phyloP scores from a whole-genome alignment of 2,329 filamentous ascomycete genomes.

The Arthrobotrys sphaeroides region DNA sequence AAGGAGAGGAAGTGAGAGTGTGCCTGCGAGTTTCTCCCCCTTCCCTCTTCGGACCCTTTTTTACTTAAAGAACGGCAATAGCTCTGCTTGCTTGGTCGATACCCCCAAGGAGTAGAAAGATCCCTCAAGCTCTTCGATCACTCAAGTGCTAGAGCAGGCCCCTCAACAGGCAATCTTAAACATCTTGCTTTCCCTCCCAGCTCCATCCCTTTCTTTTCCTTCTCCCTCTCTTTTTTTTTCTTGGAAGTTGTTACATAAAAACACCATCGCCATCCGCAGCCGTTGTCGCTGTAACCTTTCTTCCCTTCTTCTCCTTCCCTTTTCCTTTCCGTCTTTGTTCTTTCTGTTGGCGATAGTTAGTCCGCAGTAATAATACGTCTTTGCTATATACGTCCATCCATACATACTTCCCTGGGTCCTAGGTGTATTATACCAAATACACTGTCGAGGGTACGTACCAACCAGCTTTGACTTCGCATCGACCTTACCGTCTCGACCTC shows the following conservation, averaged over 20 bases:
- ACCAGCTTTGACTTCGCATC: constrained; percentile 34
- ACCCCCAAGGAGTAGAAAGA: too few relatives aligned
- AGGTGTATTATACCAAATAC: neutral
- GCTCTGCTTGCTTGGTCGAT: constrained; percentile 26
- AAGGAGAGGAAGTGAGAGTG: neutral
- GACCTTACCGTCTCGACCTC: constrained; percentile 36
- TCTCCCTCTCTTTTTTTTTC: constrained; percentile 5
- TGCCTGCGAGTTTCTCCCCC: constrained; percentile 1
- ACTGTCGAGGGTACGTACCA: neutral
- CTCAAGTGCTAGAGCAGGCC: constrained; percentile 25
- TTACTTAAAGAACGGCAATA: too few relatives aligned
- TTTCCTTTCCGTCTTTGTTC: neutral
- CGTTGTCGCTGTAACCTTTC: too few relatives aligned
- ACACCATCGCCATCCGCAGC: neutral
- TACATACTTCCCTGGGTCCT: too few relatives aligned
- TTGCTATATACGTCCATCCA: too few relatives aligned
- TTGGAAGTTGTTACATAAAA: neutral
- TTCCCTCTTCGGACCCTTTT: constrained; percentile 48
- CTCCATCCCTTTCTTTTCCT: constrained; percentile 9
- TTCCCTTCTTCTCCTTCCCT: neutral
- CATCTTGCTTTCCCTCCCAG: constrained; percentile 17
- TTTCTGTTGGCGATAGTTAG: constrained; percentile 2
- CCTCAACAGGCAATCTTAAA: constrained; percentile 43
- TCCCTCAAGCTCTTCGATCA: constrained; percentile 38
- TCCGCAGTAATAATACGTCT: neutral